A percentile compares a stretch with the other conserved stretches of the same genome.
Conservation (phyloP, 2,329 filamentous ascomycete genomes). For the Colletotrichum gloeosporioides region DNA sequence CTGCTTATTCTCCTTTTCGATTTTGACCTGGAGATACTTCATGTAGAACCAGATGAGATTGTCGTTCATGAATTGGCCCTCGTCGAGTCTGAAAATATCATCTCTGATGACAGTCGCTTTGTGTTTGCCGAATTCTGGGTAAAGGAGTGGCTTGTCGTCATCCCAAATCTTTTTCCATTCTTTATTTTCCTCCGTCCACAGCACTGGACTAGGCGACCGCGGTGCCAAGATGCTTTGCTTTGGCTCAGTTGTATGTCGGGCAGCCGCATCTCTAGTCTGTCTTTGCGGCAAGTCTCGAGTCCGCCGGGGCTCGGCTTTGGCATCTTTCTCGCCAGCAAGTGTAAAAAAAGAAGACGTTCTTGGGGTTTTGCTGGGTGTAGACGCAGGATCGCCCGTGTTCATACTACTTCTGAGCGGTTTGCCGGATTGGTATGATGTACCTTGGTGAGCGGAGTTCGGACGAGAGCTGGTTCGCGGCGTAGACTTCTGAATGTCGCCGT, state of each 20-base stretch:
- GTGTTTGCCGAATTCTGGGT: conserved; percentile 61
- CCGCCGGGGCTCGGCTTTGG: not conserved
- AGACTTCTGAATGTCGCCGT: not conserved
- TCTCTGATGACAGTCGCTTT: conserved; percentile 70
- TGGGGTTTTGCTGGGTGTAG: not conserved
- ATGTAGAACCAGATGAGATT: conserved; percentile 91
- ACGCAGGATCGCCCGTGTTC: not conserved
- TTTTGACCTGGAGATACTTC: conserved; percentile 69
- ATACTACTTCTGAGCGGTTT: not conserved
- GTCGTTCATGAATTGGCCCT: conserved; percentile 90
- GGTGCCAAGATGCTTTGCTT: not conserved
- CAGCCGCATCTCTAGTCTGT: not conserved
- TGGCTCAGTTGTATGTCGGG: not conserved
- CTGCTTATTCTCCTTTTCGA: conserved; percentile 60
- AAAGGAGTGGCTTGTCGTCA: conserved; percentile 61
- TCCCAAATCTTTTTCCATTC: conserved; percentile 59
- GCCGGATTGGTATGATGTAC: not conserved
- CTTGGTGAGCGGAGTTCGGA: not conserved
- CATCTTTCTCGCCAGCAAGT: not conserved
- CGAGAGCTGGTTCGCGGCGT: not conserved
- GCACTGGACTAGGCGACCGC: conserved; percentile 24
- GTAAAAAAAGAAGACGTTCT: not conserved
- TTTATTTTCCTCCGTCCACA: conserved; percentile 58
- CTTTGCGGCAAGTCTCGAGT: not conserved
- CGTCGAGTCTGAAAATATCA: conserved; percentile 81